Base-by-base conservation (phyloP, 805 yeast genomes). In the Starmerella geochares region DNA sequence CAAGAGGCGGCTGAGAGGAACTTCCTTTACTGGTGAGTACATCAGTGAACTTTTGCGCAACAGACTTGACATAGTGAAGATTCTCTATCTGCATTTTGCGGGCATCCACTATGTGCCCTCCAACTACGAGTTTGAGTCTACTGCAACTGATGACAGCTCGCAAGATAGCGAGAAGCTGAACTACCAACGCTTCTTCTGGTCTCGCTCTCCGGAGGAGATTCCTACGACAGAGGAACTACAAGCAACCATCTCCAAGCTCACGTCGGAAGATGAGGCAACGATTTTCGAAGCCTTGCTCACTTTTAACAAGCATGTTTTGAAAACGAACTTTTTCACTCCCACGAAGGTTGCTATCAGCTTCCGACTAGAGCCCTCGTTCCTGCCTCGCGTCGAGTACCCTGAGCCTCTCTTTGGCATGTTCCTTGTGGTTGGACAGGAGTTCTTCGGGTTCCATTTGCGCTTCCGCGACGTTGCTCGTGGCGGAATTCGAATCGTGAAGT, bases 381-480 rank as follows among this genome's bases (percentile, higher is more conserved):
- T 90, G 67, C 96, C 97, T 41, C 66, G 66, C 49, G 68, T 79
- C 27, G 98, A 90, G 71, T 90, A 88, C 66, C 95, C 96, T 35
- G 90, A 86, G 58, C 83, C 82, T 40, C 94, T 96, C 49, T 92
- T 72, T 63, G 98, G 97, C 57, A 84, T 90, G 82, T 90, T 90
- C 71, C 80, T 90, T 58, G 83, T 88, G 52, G 95, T 92, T 55
- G 98, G 98, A 55, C 84, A 87, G 56, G 96, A 92, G 64, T 90
- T 90, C 70, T 78, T 96, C 67, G 98, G 96, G 23, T 92, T 90
- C 83, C 98, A 90, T 65, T 82, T 92, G 54, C 78, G 98, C 67
- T 90, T 90, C 71, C 80, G 96, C 66, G 97, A 90, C 67, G 87
- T 90, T 63, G 95, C 98, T 19, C 79, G 98, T 67, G 98, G 98